A percentile compares a stretch with the other conserved stretches of the same genome.
Evolutionary conservation across 1,139 yeast species (phyloP).

Genomic region (Candida gigantensis): DNA sequence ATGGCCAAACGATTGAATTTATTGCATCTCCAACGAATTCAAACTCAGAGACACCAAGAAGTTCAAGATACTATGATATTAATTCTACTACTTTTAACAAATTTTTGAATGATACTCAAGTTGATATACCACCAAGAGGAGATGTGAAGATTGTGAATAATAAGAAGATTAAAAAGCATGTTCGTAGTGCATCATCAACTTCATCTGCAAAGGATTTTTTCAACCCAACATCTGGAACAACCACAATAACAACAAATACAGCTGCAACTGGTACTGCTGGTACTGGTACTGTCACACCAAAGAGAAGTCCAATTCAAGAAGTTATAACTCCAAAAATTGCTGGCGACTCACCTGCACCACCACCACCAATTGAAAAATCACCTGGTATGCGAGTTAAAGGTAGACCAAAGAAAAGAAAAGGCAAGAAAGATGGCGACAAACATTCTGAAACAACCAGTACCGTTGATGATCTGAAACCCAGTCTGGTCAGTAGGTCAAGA

Average conservation of each 20-base stretch:
- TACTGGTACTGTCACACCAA: conserved; percentile 6
- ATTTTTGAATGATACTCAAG: conserved; percentile 29
- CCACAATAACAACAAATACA: conserved; percentile 3
- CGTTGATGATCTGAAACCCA: background rate
- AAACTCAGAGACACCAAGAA: conserved; percentile 10
- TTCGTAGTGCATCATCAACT: conserved; percentile 14
- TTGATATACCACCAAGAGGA: conserved; percentile 40
- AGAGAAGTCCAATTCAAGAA: conserved; percentile 7
- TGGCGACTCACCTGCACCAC: conserved; percentile 12
- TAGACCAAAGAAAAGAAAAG: conserved; percentile 10
- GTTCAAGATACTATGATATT: conserved; percentile 12
- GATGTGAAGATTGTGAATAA: conserved; percentile 28
- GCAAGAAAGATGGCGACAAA: conserved; percentile 1
- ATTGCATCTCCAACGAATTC: conserved; percentile 7
- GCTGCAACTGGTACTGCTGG: too few species aligned
- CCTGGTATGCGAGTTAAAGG: conserved; percentile 16
- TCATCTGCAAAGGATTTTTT: conserved; percentile 10
- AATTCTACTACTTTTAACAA: conserved; percentile 19
- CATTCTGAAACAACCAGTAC: background rate
- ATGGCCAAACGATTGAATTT: conserved; percentile 9
- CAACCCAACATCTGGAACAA: background rate
- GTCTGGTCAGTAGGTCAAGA: background rate
- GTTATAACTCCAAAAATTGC: conserved; percentile 2
- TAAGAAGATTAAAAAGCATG: conserved; percentile 24
- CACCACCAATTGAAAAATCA: conserved; percentile 18